Evolutionary conservation across 129 eudicot species (phyloP).

Genomic region (sunflower (Helianthus annuus)): DNA sequence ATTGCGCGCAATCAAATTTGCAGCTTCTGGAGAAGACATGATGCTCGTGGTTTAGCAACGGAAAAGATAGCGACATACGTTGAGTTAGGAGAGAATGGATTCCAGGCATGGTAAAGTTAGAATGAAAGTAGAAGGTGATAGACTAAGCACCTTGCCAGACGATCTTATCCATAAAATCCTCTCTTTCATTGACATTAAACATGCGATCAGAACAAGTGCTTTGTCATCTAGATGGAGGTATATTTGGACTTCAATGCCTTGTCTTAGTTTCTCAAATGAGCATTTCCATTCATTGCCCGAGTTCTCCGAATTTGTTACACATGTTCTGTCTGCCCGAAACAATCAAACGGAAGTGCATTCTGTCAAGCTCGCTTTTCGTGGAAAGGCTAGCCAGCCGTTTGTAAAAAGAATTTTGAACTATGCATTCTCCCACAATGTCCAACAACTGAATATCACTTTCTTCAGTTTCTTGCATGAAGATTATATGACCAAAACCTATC

Average conservation of each 20-base stretch:
- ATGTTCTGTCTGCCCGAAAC: too few species aligned
- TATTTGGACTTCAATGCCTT: too few species aligned
- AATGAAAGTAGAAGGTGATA: conserved; percentile 5
- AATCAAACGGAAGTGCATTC: too few species aligned
- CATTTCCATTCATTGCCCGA: too few species aligned
- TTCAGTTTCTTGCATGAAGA: neutral
- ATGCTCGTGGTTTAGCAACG: too few species aligned
- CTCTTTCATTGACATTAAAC: conserved; percentile 1
- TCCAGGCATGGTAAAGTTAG: neutral
- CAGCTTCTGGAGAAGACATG: too few species aligned
- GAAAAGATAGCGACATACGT: too few species aligned
- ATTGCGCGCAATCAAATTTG: too few species aligned
- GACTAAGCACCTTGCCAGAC: conserved; percentile 25
- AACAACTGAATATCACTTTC: neutral
- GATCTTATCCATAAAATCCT: conserved; percentile 17
- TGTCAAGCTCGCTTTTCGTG: too few species aligned
- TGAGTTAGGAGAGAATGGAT: neutral
- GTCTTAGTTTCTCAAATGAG: too few species aligned
- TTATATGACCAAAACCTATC: neutral
- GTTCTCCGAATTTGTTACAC: too few species aligned
- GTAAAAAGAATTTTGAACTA: neutral
- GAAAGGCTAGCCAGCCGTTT: too few species aligned
- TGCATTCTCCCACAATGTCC: conserved; percentile 19
- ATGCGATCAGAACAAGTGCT: neutral
- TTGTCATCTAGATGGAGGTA: neutral